A percentile compares a stretch with the other conserved stretches of the same genome.
phyloP scores from a whole-genome alignment of 2,329 filamentous ascomycete species.

The Hirsutella rhossiliensis region DNA sequence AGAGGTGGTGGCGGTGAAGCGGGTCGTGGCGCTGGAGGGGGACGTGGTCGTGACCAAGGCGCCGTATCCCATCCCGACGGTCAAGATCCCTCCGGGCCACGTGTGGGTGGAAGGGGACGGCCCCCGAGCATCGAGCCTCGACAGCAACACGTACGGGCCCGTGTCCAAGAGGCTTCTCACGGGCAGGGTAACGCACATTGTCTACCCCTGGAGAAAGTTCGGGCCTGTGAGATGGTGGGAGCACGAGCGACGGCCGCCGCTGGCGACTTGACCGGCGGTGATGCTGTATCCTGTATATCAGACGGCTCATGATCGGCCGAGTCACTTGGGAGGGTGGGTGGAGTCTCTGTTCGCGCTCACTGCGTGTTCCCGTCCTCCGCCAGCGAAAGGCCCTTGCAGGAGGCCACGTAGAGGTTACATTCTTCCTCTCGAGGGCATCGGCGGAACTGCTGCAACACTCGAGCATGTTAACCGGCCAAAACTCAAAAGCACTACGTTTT shows the following conservation, averaged over 20 bases:
- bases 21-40: constrained; percentile 69
- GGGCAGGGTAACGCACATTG: constrained; percentile 59
- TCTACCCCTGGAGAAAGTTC: constrained; percentile 55
- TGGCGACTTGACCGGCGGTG: too few species aligned
- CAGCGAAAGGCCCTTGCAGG: too few species aligned
- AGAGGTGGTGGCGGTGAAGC: constrained; percentile 62
- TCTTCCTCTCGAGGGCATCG: too few species aligned
- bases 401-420: too few species aligned
- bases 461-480: too few species aligned
- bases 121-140: constrained; percentile 53
- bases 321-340: too few species aligned
- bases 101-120: constrained; percentile 95
- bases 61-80: constrained; percentile 42
- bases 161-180: constrained; percentile 64
- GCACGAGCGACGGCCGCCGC: constrained; percentile 18
- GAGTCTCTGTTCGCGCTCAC: too few species aligned
- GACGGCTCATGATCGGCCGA: too few species aligned
- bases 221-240: constrained; percentile 48
- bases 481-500: too few species aligned
- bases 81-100: constrained; percentile 69
- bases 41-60: constrained; percentile 58
- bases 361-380: too few species aligned
- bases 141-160: constrained; percentile 87
- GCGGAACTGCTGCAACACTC: too few species aligned
- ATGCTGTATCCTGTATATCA: too few species aligned